Percentiles rank a stretch among this genome's conserved stretches.
phyloP scores from a whole-genome alignment of 352 stramenopile species.

The Globisporangium apiculatum region DNA sequence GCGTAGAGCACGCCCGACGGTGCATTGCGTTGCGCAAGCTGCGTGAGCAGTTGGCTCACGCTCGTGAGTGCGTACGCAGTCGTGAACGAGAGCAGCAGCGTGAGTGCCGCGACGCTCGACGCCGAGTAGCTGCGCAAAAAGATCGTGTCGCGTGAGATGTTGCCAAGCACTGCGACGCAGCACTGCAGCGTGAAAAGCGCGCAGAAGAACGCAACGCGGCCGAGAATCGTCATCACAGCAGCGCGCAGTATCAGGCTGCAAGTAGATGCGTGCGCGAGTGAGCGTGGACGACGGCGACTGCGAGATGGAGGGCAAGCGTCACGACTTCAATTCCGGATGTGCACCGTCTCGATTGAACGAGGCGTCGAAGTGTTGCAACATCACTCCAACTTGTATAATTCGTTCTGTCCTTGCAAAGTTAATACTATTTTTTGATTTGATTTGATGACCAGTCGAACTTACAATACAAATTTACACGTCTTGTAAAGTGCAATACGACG shows the following conservation, averaged over 20 bases:
- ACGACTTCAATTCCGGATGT: too few species aligned
- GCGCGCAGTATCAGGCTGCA: background rate
- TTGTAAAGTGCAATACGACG: too few species aligned
- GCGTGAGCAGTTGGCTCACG: conserved; percentile 28
- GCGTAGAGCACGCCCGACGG: conserved; percentile 46
- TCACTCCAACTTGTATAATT: too few species aligned
- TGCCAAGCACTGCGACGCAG: conserved; percentile 64
- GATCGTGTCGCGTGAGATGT: conserved; percentile 76
- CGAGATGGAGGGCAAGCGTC: too few species aligned
- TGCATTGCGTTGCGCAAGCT: conserved; percentile 17
- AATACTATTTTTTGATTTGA: too few species aligned
- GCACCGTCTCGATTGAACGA: too few species aligned
- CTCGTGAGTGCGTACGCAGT: conserved; percentile 62
- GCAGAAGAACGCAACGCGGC: conserved; percentile 76
- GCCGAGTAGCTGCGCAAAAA: conserved; percentile 70
- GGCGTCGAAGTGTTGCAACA: too few species aligned
- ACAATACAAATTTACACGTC: too few species aligned
- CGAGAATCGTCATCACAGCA: conserved; percentile 7
- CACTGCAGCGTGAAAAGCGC: conserved; percentile 76
- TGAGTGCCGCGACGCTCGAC: conserved; percentile 66
- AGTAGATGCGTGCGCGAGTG: too few species aligned
- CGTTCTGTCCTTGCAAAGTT: too few species aligned
- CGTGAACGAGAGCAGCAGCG: conserved; percentile 60
- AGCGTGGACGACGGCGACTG: background rate
- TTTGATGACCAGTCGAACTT: too few species aligned